phyloP scores from a whole-genome alignment of 345 rosid species.

The Gossypium turneri region DNA sequence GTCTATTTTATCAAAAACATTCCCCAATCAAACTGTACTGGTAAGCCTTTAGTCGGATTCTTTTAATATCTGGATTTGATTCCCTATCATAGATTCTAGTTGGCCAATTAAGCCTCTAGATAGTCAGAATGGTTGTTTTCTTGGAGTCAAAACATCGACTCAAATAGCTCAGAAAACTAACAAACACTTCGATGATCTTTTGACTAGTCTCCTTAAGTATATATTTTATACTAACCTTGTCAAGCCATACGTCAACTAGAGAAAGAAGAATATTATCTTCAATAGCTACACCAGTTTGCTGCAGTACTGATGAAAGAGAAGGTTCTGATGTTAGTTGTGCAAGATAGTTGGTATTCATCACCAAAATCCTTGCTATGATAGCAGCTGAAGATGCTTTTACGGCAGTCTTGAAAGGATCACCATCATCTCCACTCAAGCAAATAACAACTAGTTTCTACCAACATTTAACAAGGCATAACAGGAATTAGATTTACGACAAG shows the following conservation, averaged over 20 bases:
- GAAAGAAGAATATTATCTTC: conserved; percentile 75
- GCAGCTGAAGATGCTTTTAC: conserved; percentile 83
- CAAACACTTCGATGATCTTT: not conserved
- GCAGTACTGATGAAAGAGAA: conserved; percentile 62
- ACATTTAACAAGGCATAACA: conserved; percentile 16
- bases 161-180: not conserved
- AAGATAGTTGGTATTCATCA: conserved; percentile 81
- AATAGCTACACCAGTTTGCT: conserved; percentile 61
- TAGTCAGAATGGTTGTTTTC: not conserved
- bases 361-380: conserved; percentile 87
- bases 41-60: too few relatives aligned
- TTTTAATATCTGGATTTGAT: too few relatives aligned
- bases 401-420: conserved; percentile 71
- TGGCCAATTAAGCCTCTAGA: not conserved
- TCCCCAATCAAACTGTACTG: too few relatives aligned
- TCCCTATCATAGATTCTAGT: too few relatives aligned
- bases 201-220: not conserved
- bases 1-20: too few relatives aligned
- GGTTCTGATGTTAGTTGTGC: conserved; percentile 86
- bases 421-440: conserved; percentile 85
- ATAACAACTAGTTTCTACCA: conserved; percentile 72
- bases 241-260: conserved; percentile 90
- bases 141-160: not conserved
- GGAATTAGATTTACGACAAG: conserved; percentile 9
- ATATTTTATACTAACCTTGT: conserved; percentile 57